These are phyloP conservation scores for Pseudohyphozyma bogoriensis DNA, from an alignment of 768 basidiomycete species.

Conservation along the genomic window DNA sequence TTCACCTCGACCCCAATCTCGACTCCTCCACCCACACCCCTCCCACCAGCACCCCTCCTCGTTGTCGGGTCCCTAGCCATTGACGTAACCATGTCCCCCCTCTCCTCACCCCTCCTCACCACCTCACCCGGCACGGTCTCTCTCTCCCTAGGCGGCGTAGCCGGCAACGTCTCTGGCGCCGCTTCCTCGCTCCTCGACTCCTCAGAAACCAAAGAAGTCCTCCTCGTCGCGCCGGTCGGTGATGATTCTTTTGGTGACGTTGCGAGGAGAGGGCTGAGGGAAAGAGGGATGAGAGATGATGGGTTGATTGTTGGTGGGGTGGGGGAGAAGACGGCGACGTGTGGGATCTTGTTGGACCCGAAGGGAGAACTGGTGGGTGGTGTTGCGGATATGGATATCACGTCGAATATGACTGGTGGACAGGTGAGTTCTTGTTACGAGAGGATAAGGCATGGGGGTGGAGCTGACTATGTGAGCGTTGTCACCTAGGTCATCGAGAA, in stretches of 20 bases:
- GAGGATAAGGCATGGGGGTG: no score
- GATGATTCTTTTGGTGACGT: constrained; percentile 65
- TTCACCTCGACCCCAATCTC: background rate
- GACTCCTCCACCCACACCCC: background rate
- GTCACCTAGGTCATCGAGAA: constrained; percentile 47
- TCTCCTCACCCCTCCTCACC: constrained; percentile 43
- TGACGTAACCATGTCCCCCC: constrained; percentile 58
- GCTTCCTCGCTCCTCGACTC: constrained; percentile 47
- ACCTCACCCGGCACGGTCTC: constrained; percentile 70
- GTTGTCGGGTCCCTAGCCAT: constrained; percentile 81
- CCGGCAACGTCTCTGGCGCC: constrained; percentile 88
- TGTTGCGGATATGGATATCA: constrained; percentile 75
- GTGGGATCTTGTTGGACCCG: constrained; percentile 70
- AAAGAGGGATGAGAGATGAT: constrained; percentile 69
- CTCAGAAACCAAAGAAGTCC: constrained; percentile 27
- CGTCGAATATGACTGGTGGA: constrained; percentile 45
- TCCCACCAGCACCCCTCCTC: constrained; percentile 40
- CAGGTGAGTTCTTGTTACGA: background rate
- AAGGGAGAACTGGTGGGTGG: constrained; percentile 67
- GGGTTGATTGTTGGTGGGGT: constrained; percentile 48
- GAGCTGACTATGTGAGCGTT: background rate
- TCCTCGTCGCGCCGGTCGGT: constrained; percentile 69
- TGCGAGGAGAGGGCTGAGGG: constrained; percentile 49
- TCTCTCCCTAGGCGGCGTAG: constrained; percentile 76
- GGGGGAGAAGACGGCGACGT: constrained; percentile 57